Conservation (phyloP, 1,139 yeast species). For the Kodamaea suecica region DNA sequence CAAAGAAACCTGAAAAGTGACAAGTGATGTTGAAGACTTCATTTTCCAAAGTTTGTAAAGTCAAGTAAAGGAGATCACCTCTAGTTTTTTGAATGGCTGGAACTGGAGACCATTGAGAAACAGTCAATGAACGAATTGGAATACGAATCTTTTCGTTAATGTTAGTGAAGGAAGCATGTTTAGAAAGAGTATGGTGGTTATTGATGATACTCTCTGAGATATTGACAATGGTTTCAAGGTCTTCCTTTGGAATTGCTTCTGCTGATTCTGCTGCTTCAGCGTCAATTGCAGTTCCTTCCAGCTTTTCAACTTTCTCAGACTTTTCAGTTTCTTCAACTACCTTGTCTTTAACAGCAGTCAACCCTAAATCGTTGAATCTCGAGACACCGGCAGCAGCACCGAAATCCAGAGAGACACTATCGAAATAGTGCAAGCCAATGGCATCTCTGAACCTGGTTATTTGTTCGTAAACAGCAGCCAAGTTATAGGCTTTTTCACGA, state of each 20-base stretch:
- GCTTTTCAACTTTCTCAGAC: slow-evolving; percentile 6
- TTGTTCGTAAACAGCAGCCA: slow-evolving; percentile 39
- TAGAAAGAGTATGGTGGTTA: slow-evolving; percentile 8
- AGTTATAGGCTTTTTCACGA: slow-evolving; percentile 37
- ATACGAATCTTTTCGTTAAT: slow-evolving; percentile 24
- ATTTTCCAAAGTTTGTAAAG: slow-evolving; percentile 74
- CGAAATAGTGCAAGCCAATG: slow-evolving; percentile 44
- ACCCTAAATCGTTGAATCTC: slow-evolving; percentile 29
- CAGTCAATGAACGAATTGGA: slow-evolving; percentile 52
- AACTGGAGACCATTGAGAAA: slow-evolving; percentile 89
- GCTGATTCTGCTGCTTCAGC: slow-evolving; percentile 6
- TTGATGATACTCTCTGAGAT: slow-evolving; percentile 12
- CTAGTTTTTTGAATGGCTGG: slow-evolving; percentile 59
- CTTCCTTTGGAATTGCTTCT: slow-evolving; percentile 11
- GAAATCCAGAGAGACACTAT: slow-evolving; percentile 25
- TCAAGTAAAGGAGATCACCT: slow-evolving; percentile 81
- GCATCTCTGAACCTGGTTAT: slow-evolving; percentile 42
- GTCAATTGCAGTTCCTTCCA: too few relatives aligned
- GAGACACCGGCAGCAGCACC: slow-evolving; percentile 22
- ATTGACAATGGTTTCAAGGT: slow-evolving; percentile 11
- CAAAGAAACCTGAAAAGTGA: slow-evolving; percentile 72
- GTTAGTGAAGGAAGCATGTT: slow-evolving; percentile 18
- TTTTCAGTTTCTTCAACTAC: slow-evolving; percentile 13
- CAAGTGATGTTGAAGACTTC: slow-evolving; percentile 78
- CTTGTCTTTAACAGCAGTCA: slow-evolving; percentile 21